These are phyloP conservation scores for Lactarius deliciosus DNA, from an alignment of 768 basidiomycete genomes.

Conservation along the genomic window DNA sequence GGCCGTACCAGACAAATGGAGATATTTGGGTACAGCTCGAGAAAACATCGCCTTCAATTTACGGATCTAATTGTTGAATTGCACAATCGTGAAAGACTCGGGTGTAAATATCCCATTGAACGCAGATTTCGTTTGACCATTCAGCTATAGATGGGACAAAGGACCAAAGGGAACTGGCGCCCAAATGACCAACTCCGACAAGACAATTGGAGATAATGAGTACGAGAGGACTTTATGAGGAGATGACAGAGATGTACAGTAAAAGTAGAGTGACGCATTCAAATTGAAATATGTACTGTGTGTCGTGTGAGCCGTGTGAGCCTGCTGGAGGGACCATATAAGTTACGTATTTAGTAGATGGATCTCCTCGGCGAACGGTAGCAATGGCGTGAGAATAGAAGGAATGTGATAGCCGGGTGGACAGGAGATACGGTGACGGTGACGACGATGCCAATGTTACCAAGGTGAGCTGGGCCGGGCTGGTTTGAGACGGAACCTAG, in stretches of 20 bases:
- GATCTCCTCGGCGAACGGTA: slow-evolving; percentile 25
- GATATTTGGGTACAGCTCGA: slow-evolving; percentile 5
- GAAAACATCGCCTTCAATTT: slow-evolving; percentile 3
- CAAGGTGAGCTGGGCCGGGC: slow-evolving; percentile 3
- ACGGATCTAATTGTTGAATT: not conserved
- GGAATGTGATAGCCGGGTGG: slow-evolving; percentile 23
- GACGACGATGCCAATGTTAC: not conserved
- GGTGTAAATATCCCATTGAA: not conserved
- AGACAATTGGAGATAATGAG: not conserved
- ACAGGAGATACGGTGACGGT: not conserved
- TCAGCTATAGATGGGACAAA: not conserved
- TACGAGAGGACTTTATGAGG: not conserved
- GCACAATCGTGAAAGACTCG: slow-evolving; percentile 1
- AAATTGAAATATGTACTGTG: slow-evolving; percentile 26
- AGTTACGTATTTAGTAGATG: slow-evolving; percentile 16
- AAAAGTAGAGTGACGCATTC: not conserved
- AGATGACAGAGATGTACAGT: not conserved
- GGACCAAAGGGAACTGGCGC: not conserved
- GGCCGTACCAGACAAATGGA: slow-evolving; percentile 5
- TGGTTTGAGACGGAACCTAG: not conserved
- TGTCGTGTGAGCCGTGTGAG: slow-evolving; percentile 7
- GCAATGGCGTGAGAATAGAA: slow-evolving; percentile 11
- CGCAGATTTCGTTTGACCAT: not conserved
- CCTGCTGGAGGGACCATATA: slow-evolving; percentile 2
- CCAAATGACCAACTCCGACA: not conserved